Conservation (phyloP, 345 rosid species). For the Melastoma malabathricum region DNA sequence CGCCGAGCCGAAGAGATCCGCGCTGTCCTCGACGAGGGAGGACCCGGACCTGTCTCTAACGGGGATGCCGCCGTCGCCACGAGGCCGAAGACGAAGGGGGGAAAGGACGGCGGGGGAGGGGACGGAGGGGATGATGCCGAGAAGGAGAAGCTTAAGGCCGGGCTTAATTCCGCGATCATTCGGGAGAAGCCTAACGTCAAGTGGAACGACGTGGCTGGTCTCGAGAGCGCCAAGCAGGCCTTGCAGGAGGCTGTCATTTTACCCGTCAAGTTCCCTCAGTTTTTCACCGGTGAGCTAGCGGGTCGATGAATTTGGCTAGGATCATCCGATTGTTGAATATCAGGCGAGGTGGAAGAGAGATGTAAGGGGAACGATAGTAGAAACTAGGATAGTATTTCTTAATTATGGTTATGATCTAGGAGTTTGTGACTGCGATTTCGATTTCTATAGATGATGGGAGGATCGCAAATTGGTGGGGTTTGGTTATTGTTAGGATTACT, state of each 20-base stretch:
- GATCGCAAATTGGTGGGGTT: no score
- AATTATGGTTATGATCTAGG: no score
- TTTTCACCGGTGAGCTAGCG: conserved; percentile 54
- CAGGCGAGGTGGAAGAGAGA: background rate
- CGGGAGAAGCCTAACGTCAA: conserved; percentile 87
- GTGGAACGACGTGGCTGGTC: conserved; percentile 92
- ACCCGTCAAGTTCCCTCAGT: conserved; percentile 91
- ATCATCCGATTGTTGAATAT: background rate
- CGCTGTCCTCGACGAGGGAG: conserved; percentile 72
- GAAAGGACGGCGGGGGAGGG: conserved; percentile 54
- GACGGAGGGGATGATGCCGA: conserved; percentile 79
- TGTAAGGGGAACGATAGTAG: no score
- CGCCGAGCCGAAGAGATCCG: conserved; percentile 95
- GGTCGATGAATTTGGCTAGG: background rate
- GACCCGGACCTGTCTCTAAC: conserved; percentile 47
- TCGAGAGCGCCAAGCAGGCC: conserved; percentile 85
- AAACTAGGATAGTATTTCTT: no score
- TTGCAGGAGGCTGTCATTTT: conserved; percentile 90
- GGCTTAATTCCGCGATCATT: conserved; percentile 68
- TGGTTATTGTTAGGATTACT: no score
- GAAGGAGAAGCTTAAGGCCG: conserved; percentile 63
- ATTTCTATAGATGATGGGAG: no score
- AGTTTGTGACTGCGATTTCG: no score
- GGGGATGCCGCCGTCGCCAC: conserved; percentile 68
- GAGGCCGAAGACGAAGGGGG: conserved; percentile 50